These are phyloP conservation scores for Neofusicoccum ribis DNA, from an alignment of 2,329 filamentous ascomycete genomes.

Conservation along the genomic window DNA sequence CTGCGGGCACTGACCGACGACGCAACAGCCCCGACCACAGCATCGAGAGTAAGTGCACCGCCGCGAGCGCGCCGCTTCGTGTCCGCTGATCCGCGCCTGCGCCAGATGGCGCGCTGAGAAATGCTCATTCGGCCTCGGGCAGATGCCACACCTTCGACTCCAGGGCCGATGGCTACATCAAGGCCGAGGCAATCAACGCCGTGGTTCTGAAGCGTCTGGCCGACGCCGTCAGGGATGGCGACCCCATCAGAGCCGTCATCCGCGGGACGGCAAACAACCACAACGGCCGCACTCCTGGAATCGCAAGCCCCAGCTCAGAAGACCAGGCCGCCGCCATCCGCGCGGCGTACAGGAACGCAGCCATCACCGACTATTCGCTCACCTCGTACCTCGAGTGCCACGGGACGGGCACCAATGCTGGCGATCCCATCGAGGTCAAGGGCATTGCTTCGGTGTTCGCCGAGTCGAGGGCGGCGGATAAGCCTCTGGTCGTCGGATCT, in stretches of 20 bases:
- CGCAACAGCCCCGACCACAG: conserved; percentile 28
- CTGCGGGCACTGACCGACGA: too few relatives aligned
- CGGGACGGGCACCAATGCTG: conserved; percentile 56
- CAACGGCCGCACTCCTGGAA: conserved; percentile 33
- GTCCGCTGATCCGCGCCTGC: background rate
- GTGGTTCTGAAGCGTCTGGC: conserved; percentile 32
- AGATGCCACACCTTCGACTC: conserved; percentile 28
- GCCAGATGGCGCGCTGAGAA: conserved; percentile 14
- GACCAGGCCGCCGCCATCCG: conserved; percentile 38
- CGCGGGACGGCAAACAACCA: conserved; percentile 25
- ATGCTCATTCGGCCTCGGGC: conserved; percentile 16
- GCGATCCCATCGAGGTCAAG: conserved; percentile 57
- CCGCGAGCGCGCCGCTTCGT: background rate
- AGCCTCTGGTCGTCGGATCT: conserved; percentile 30
- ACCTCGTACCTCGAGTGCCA: conserved; percentile 51
- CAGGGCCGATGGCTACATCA: conserved; percentile 29
- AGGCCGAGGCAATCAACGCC: conserved; percentile 30
- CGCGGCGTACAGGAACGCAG: conserved; percentile 35
- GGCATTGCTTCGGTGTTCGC: conserved; percentile 49
- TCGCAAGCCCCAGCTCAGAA: conserved; percentile 35
- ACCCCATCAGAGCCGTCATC: conserved; percentile 36
- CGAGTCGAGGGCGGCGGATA: background rate
- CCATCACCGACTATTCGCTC: conserved; percentile 27
- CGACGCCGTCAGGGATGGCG: conserved; percentile 31
- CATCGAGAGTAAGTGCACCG: conserved; percentile 24